Evolutionary conservation across 2,329 filamentous ascomycete genomes (phyloP), one percentile per base, ranked within the genome.

Genomic region (Teratosphaeriaceae sp.): DNA sequence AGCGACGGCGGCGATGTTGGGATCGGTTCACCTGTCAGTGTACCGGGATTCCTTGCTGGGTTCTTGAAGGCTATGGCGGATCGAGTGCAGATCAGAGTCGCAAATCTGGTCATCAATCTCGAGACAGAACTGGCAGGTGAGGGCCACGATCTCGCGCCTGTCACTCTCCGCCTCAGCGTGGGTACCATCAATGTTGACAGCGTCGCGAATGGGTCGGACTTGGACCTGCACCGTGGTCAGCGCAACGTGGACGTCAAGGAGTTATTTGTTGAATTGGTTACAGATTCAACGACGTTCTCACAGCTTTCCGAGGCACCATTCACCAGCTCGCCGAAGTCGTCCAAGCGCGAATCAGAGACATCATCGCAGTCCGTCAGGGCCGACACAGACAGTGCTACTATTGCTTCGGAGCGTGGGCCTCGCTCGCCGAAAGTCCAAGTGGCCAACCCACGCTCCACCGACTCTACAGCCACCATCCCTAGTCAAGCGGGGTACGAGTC

Each of bases 61-160:
- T 86, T 88, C 51, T 64, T 90, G 5, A 81, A 88, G 51, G 84
- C 84, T 22, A 79, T 89, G 38, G 68, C 84, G 20, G 84, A 92
- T 62, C 76, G 85, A 35, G 71, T 82, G 43, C 78, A 85, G 57
- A 66, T 90, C 20, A 72, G 70, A 38, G 78, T 90, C 45, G 75
- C 74, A 39, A 74, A 78, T 20, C 74, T 90, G 43, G 74, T 73
- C 9, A 73, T 88, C 49, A 78, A 81, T 53, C 65, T 88, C 15
- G 80, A 86, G 73, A 82, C 46, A 56, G 67, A 44, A 62, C 59
- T 52, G 60, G 66, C n/a, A 57, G 69, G 3, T 12, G 51, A 57
- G 13, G 26, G 15, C 19, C 15, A 23, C n/a, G 34, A 50, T 16
- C 20, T 42, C 5, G 61, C 65, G 2, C 66, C 72, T 4, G 76